Evolutionary conservation across 2,329 filamentous ascomycete species (phyloP), one percentile per base, ranked within the genome.

Genomic region (Ceratocystis colombiana): DNA sequence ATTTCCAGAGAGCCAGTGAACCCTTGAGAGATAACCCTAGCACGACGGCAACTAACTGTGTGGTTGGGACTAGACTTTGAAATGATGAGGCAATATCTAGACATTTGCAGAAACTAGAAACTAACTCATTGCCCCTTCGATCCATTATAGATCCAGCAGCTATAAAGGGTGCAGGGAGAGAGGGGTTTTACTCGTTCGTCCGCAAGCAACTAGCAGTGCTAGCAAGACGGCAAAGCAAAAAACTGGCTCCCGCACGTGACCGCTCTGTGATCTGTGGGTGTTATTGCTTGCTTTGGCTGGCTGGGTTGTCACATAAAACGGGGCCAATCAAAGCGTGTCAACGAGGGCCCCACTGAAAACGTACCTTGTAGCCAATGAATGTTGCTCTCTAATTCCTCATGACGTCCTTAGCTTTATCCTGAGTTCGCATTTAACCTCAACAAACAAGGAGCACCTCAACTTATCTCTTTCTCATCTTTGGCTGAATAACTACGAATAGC

Each of bases 311-410:
- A 59, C 28, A 59, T 33, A n/a, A 37, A 59, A 25, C 3, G 55
- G 53, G 55, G 12, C 55, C 55, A 59, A 59, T 59, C 55, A 59
- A 59, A 20, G 25, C 55, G 33, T 59, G 25, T 59, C 55, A 59
- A 37, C 55, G 17, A n/a, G 8, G 17, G 55, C 12, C 28, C 55
- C 55, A 59, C 55, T 59, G 2, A 37, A 59, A 41, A 20, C 17
- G 15, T 2, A 4, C 25, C 17, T 12, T n/a, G 28, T n/a, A 59
- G 55, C 55, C 55, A 59, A 59, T 59, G 55, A 8, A 3, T 8
- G 55, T 1, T 37, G 15, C 55, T 8, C 30, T n/a, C 5, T 3
- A n/a, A 59, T n/a, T 59, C 55, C 53, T 20, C 55, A 59, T 59
- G 55, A 59, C 55, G 55, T 59, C 22, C 48, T 53, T 53, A 15